Evolutionary conservation across 768 basidiomycete species (phyloP), one percentile per base, ranked within the genome.

Genomic region (Lentinula detonsa): DNA sequence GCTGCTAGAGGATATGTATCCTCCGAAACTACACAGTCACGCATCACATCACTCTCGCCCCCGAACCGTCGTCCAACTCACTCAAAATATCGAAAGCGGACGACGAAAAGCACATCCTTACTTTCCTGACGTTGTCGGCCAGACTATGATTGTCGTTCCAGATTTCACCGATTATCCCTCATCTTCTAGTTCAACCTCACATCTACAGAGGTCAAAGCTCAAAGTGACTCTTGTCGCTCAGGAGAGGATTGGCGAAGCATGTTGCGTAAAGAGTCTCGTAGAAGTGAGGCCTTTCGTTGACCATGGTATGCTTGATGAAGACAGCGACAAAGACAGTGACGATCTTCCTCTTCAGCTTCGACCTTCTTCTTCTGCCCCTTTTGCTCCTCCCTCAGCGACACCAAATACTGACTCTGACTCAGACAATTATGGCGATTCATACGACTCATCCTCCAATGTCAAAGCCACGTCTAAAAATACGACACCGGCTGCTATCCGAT

Each of bases 21-120:
- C 82, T 84, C 61, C 40, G 56, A 48, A 63, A 4, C 39, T 61
- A 28, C 23, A 68, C 33, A 62, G 46, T 39, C 72, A 69, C 63
- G 18, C 21, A 16, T 4, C 51, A 16, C n/a, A 7, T 40, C n/a
- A 18, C 7, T 21, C 35, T 16, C 83, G 80, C 21, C 75, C 92
- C 9, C 82, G 86, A 54, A 91, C 90, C 1, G 81, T 93, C 65
- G 88, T 95, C 10, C 93, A 95, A 71, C 81, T 95, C 53, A 93
- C 93, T 0, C 85, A 75, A 62, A 80, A 85, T 64, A 65, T 83
- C n/a, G 93, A 95, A 70, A 73, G 76, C 45, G 86, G 88, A 1
- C 78, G 84, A 49, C 78, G 77, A 62, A 95, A 93, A 71, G 91
- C 91, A 2, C 83, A 90, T 67, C 73, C 82, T 1, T 95, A 95